A percentile compares a stretch with the other conserved stretches of the same genome.
Conservation (phyloP, 2,329 filamentous ascomycete genomes). For the Lasiodiplodia sp. region DNA sequence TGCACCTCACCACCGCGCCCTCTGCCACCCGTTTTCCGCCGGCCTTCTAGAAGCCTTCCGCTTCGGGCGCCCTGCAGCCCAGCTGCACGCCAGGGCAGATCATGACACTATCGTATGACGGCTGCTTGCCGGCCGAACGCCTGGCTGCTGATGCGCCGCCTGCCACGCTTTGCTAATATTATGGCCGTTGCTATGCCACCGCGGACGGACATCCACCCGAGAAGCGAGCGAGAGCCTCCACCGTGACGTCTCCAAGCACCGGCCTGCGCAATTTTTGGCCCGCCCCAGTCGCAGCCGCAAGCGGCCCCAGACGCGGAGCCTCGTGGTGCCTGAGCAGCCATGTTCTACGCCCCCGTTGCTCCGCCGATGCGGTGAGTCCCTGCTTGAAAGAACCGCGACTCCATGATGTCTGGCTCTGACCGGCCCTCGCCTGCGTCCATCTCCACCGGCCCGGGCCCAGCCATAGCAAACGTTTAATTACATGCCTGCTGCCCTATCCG, state of each 20-base stretch:
- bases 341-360: not conserved
- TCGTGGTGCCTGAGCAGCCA: not conserved
- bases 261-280: constrained; percentile 21
- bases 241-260: constrained; percentile 19
- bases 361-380: constrained; percentile 23
- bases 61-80: constrained; percentile 21
- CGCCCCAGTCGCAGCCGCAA: constrained; percentile 5
- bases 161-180: constrained; percentile 20
- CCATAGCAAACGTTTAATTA: constrained; percentile 13
- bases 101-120: constrained; percentile 29
- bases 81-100: constrained; percentile 25
- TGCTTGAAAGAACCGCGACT: not conserved
- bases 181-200: constrained; percentile 20
- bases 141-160: constrained; percentile 13
- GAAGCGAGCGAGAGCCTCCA: constrained; percentile 22
- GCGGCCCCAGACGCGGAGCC: not conserved
- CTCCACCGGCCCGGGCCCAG: constrained; percentile 14
- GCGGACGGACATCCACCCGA: constrained; percentile 14
- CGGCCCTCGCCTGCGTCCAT: constrained; percentile 3
- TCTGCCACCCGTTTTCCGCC: constrained; percentile 11
- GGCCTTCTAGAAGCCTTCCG: constrained; percentile 26
- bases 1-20: not conserved
- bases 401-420: not conserved
- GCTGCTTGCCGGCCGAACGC: constrained; percentile 17
- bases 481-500: constrained; percentile 1